Evolutionary conservation across 2,329 filamentous ascomycete species (phyloP).

Genomic region (Chalaropsis ovoidea): DNA sequence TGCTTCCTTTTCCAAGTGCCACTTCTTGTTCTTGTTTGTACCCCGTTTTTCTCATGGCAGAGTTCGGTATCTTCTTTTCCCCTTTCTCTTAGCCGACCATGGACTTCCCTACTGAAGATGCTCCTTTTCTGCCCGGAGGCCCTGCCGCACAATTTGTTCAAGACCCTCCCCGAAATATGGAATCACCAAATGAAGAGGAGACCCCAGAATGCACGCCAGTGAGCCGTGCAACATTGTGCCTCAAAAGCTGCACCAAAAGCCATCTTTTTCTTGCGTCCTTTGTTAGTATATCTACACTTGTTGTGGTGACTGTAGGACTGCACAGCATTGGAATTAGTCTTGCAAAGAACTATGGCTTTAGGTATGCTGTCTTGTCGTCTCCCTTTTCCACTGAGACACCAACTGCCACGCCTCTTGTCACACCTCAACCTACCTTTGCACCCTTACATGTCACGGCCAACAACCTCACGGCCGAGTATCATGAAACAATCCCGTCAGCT

Average conservation of each 20-base stretch:
- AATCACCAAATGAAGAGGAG: background rate
- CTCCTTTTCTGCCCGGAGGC: background rate
- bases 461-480: background rate
- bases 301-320: background rate
- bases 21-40: too few species aligned
- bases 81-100: background rate
- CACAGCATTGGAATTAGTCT: background rate
- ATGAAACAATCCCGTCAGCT: background rate
- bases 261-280: background rate
- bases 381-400: background rate
- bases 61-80: background rate
- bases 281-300: background rate
- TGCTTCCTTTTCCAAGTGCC: too few species aligned
- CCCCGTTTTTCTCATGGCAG: too few species aligned
- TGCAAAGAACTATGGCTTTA: background rate
- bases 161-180: background rate
- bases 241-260: background rate
- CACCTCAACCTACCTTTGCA: background rate
- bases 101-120: background rate
- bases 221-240: background rate
- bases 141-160: background rate
- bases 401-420: background rate
- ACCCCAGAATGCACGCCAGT: background rate
- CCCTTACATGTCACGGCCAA: background rate
- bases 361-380: background rate